A percentile compares a stretch with the other conserved stretches of the same genome.
These are phyloP conservation scores for Glomus cerebriforme DNA, from an alignment of 192 early-diverging fungal species.

Conservation along the genomic window DNA sequence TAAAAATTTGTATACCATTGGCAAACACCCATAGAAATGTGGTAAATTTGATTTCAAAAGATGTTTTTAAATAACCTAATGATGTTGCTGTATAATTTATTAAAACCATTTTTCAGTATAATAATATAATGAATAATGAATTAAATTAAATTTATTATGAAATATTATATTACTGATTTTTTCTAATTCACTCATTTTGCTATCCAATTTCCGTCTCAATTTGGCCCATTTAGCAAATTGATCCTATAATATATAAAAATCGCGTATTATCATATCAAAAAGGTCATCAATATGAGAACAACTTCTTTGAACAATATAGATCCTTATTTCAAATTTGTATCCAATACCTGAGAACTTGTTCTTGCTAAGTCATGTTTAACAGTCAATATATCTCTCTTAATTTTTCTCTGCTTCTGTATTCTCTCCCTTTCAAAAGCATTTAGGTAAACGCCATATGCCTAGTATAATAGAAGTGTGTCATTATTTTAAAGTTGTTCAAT, in stretches of 20 bases:
- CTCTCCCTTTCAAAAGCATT: constrained; percentile 56
- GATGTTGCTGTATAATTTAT: constrained; percentile 48
- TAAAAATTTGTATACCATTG: constrained; percentile 60
- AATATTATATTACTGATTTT: constrained; percentile 52
- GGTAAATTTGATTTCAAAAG: constrained; percentile 81
- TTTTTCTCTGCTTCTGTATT: constrained; percentile 57
- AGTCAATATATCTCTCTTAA: constrained; percentile 62
- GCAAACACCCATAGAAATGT: constrained; percentile 63
- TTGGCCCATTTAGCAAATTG: constrained; percentile 94
- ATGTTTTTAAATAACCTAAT: constrained; percentile 63
- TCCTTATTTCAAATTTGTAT: too few species aligned
- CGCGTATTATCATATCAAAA: neutral
- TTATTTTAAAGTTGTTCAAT: neutral
- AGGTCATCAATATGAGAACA: too few species aligned
- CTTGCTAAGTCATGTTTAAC: constrained; percentile 64
- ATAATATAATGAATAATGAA: neutral
- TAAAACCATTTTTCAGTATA: constrained; percentile 7
- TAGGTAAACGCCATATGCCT: constrained; percentile 58
- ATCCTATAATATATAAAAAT: constrained; percentile 50
- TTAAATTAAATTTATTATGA: neutral
- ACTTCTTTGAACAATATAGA: too few species aligned
- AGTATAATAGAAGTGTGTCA: constrained; percentile 4
- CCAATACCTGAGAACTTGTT: constrained; percentile 68
- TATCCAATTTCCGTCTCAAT: constrained; percentile 78
- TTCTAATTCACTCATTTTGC: constrained; percentile 69